A percentile compares a stretch with the other conserved stretches of the same genome.
These are phyloP conservation scores for Ganoderma meredithae DNA, from an alignment of 1,284 basidiomycete genomes.

Conservation along the genomic window DNA sequence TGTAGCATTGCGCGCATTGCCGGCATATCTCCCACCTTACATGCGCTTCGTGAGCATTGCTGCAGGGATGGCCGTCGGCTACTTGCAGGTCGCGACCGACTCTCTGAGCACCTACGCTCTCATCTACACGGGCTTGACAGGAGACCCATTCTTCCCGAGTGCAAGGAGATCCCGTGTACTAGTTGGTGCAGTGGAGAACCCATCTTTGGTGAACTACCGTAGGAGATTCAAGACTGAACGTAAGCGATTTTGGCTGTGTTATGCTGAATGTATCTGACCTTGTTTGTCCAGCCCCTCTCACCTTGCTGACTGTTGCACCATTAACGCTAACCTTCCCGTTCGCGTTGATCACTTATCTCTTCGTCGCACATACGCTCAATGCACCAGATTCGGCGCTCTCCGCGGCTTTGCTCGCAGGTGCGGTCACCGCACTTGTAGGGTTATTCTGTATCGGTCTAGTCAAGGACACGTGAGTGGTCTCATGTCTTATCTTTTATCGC, in stretches of 20 bases:
- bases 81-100: conserved; percentile 68
- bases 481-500: not conserved
- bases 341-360: conserved; percentile 84
- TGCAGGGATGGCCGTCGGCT: conserved; percentile 55
- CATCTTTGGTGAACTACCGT: conserved; percentile 49
- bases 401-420: conserved; percentile 80
- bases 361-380: conserved; percentile 84
- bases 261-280: conserved; percentile 12
- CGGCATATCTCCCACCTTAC: conserved; percentile 60
- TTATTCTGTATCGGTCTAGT: conserved; percentile 85
- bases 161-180: conserved; percentile 74
- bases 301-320: conserved; percentile 82
- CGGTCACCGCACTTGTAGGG: conserved; percentile 83
- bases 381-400: conserved; percentile 81
- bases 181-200: conserved; percentile 52
- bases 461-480: conserved; percentile 69
- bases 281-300: conserved; percentile 60
- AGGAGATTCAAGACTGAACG: conserved; percentile 64
- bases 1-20: conserved; percentile 59
- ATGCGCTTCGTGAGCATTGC: conserved; percentile 50
- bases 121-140: conserved; percentile 87
- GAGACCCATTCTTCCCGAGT: conserved; percentile 82
- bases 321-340: conserved; percentile 83
- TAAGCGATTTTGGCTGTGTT: conserved; percentile 42
- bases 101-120: conserved; percentile 86